A percentile compares a stretch with the other conserved stretches of the same genome.
These are phyloP conservation scores for Blumeria hordei DNA, from an alignment of 2,329 filamentous ascomycete species.

Conservation along the genomic window DNA sequence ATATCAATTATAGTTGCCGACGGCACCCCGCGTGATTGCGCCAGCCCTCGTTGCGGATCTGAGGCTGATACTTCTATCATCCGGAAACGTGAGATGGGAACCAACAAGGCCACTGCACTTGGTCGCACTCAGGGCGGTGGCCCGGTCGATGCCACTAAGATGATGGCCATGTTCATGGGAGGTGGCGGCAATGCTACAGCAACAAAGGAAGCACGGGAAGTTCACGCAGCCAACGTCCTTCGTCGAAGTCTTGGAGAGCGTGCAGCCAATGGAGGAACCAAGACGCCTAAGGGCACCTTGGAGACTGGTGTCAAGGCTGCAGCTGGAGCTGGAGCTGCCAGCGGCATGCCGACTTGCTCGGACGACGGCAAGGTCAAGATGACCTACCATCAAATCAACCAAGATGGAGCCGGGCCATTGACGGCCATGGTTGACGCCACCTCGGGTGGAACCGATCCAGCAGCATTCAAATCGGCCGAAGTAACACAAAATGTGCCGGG, in stretches of 20 bases:
- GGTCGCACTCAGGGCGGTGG: slow-evolving; percentile 37
- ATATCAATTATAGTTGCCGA: slow-evolving; percentile 23
- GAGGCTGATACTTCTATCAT: slow-evolving; percentile 50
- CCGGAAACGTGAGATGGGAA: slow-evolving; percentile 31
- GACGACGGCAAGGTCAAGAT: no score
- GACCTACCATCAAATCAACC: no score
- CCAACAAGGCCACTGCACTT: slow-evolving; percentile 29
- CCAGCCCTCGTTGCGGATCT: slow-evolving; percentile 34
- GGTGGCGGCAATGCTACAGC: slow-evolving; percentile 16
- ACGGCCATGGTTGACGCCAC: no score
- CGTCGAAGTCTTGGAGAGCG: neutral
- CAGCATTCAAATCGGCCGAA: no score
- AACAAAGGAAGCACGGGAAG: slow-evolving; percentile 4
- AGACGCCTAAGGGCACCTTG: neutral
- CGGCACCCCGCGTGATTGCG: slow-evolving; percentile 43
- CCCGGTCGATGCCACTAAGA: slow-evolving; percentile 29
- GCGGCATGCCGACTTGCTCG: no score
- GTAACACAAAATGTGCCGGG: slow-evolving; percentile 20
- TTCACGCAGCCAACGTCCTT: neutral
- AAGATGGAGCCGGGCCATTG: no score
- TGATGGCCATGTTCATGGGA: slow-evolving; percentile 36
- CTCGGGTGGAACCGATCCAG: no score
- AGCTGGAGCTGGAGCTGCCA: no score
- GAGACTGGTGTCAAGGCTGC: no score
- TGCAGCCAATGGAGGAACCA: neutral